Evolutionary conservation across 345 rosid genomes (phyloP), one percentile per base, ranked within the genome.

Genomic region (Ceriops decandra): DNA sequence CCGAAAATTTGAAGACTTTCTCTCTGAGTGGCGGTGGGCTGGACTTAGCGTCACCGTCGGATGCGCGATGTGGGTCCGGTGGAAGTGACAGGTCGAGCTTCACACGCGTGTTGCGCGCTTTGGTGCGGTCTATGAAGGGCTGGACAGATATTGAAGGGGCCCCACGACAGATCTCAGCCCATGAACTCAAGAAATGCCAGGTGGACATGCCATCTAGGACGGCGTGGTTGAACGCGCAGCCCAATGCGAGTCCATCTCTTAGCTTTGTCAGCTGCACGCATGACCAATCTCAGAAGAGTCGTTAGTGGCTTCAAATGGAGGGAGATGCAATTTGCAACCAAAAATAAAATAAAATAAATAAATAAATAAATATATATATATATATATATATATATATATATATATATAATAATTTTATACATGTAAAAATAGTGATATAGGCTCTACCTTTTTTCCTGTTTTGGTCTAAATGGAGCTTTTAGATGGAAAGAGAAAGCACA

Each of bases 111-210:
- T 87, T 74, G 61, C 99, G 89, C 35, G 85, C 81, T 74, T 91
- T 90, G 10, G 93, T 75, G 35, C 99, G 85, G 33, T 95, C 87
- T 4, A 95, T 88, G 82, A 88, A 91, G 0, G 93, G 98, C 19
- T 79, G 67, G 61, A 79, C 67, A 0, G 95, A 67, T 58, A 77
- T 66, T 10, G 86, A 62, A 7, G 79, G 54, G 42, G 83, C 36
- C 28, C 97, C 93, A 7, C 66, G 68, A 69, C 96, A 88, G 47
- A 79, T 56, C 72, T 86, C 78, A 26, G 99, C 95, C 99, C 99
- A 95, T 6, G 96, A 77, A 69, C 86, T 86, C 96, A 95, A 83
- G 83, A 95, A 95, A 58, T 95, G 99, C 99, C 99, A 95, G 53
- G 99, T 95, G 65, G 96, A 80, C 24, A 85, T 86, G 0, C 96